Conservation (phyloP, 2,329 filamentous ascomycete species). For the Pseudocercospora eumusae region DNA sequence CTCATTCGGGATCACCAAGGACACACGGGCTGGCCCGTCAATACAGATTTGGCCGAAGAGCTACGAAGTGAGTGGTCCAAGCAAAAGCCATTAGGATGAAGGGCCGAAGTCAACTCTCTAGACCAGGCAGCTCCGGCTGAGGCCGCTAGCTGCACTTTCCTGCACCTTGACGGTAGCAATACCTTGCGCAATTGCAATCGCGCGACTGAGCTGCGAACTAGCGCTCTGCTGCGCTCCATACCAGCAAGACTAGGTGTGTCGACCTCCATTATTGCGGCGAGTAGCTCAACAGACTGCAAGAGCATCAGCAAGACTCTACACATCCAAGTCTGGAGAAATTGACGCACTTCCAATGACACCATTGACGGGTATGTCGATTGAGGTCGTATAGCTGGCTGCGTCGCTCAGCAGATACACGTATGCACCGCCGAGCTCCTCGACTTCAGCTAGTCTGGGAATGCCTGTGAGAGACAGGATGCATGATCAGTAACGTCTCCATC, state of each 20-base stretch:
- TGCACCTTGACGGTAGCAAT: neutral
- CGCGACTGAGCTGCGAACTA: neutral
- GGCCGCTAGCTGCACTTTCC: neutral
- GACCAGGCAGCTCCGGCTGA: neutral
- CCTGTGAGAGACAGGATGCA: neutral
- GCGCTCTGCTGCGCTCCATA: neutral
- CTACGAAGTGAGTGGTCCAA: constrained; percentile 31
- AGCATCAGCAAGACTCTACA: neutral
- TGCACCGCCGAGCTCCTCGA: constrained; percentile 17
- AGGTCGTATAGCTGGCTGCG: constrained; percentile 24
- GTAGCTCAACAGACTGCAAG: constrained; percentile 9
- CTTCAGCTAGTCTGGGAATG: constrained; percentile 39
- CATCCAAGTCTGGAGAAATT: neutral
- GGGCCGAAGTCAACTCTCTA: neutral
- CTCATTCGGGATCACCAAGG: constrained; percentile 44
- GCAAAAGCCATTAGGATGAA: constrained; percentile 14
- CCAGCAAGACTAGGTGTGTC: neutral
- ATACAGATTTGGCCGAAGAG: constrained; percentile 35
- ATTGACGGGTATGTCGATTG: constrained; percentile 25
- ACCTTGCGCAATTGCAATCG: neutral
- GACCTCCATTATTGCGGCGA: neutral
- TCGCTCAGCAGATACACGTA: constrained; percentile 25
- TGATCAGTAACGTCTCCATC: neutral
- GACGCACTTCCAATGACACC: constrained; percentile 33
- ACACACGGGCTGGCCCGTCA: constrained; percentile 47